phyloP scores from a whole-genome alignment of 352 stramenopile genomes.

The Globisporangium paddicum region DNA sequence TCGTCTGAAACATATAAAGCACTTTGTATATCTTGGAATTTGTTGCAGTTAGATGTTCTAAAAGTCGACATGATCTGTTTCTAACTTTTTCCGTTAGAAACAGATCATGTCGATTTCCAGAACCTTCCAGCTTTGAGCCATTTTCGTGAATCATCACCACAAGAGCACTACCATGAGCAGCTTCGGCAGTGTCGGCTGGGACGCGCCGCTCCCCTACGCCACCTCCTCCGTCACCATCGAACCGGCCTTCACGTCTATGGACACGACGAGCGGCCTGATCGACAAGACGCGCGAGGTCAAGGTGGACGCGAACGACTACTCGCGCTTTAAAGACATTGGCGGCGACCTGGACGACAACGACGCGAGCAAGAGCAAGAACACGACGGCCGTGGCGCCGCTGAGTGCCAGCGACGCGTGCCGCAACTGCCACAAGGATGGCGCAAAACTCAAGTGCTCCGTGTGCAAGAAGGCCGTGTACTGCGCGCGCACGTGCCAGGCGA shows the following conservation, averaged over 20 bases:
- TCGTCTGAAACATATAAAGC: no score
- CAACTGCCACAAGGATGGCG: constrained; percentile 73
- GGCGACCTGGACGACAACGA: constrained; percentile 34
- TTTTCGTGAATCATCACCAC: background rate
- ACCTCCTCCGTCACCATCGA: background rate
- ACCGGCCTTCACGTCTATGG: constrained; percentile 12
- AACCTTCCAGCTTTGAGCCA: no score
- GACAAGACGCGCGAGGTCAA: constrained; percentile 58
- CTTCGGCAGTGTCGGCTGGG: constrained; percentile 30
- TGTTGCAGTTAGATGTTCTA: no score
- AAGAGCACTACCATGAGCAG: background rate
- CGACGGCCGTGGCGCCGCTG: constrained; percentile 5
- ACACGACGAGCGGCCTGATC: constrained; percentile 44
- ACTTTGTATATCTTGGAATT: no score
- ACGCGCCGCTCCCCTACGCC: constrained; percentile 27
- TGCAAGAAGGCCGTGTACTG: constrained; percentile 87
- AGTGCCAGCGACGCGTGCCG: constrained; percentile 35
- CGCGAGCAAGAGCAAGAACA: constrained; percentile 14
- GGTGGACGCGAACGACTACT: constrained; percentile 84
- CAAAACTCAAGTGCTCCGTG: constrained; percentile 84
- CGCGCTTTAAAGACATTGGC: constrained; percentile 78
- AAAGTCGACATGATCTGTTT: no score
- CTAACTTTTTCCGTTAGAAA: no score
- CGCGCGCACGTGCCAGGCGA: constrained; percentile 70
- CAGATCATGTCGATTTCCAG: no score